Percentiles rank a stretch among this genome's conserved stretches.
These are phyloP conservation scores for Microbotryum intermedium DNA, from an alignment of 1,284 basidiomycete species.

Conservation along the genomic window DNA sequence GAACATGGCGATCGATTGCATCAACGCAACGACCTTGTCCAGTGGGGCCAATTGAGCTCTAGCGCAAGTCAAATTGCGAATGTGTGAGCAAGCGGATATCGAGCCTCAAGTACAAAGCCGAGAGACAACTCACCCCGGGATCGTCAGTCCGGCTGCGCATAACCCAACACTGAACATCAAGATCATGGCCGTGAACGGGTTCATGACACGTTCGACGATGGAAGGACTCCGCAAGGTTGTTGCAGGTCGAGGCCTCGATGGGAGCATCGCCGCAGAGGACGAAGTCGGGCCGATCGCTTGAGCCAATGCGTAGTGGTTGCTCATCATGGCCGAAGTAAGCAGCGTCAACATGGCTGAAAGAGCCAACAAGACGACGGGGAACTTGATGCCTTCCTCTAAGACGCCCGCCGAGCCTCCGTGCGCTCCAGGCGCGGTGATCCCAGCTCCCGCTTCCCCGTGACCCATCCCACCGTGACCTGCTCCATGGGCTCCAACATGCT, in stretches of 20 bases:
- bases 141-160: background rate
- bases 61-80: constrained; percentile 34
- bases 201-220: constrained; percentile 35
- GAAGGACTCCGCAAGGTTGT: constrained; percentile 20
- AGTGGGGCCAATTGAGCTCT: constrained; percentile 42
- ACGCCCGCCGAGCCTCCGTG: background rate
- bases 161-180: constrained; percentile 34
- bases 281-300: constrained; percentile 35
- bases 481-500: constrained; percentile 26
- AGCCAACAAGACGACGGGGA: constrained; percentile 56
- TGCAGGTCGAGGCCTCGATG: constrained; percentile 1
- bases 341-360: constrained; percentile 43
- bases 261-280: constrained; percentile 9
- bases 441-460: constrained; percentile 21
- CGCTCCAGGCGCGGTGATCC: background rate
- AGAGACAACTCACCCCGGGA: constrained; percentile 6
- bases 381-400: constrained; percentile 47
- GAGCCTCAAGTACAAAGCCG: background rate
- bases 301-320: constrained; percentile 60
- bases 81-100: constrained; percentile 5
- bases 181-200: constrained; percentile 45
- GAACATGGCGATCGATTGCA: constrained; percentile 66
- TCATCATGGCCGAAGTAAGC: constrained; percentile 49
- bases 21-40: constrained; percentile 64
- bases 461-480: constrained; percentile 31